Conservation (phyloP, 1,284 basidiomycete species). For the Naganishia sp. region DNA sequence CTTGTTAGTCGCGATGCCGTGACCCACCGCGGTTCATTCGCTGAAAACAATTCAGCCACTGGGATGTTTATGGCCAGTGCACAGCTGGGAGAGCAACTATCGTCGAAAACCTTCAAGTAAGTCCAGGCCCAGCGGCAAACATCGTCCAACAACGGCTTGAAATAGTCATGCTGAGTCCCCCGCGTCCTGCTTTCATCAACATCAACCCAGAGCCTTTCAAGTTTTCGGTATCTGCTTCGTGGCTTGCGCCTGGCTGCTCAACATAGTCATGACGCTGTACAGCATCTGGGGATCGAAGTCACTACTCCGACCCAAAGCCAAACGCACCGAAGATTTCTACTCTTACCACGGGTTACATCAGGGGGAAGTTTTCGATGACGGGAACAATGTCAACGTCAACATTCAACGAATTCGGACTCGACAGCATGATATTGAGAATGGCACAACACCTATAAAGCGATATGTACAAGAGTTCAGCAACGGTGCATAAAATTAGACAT, state of each 20-base stretch:
- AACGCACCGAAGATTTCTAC: conserved; percentile 2
- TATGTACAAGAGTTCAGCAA: conserved; percentile 4
- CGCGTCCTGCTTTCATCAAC: background rate
- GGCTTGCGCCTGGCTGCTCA: conserved; percentile 5
- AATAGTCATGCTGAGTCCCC: background rate
- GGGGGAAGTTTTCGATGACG: conserved; percentile 20
- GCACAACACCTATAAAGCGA: conserved; percentile 6
- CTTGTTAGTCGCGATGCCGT: background rate
- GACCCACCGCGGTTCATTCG: background rate
- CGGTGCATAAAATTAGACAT: background rate
- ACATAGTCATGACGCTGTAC: conserved; percentile 19
- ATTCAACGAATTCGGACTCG: background rate
- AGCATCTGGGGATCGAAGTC: conserved; percentile 6
- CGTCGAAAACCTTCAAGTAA: conserved; percentile 20
- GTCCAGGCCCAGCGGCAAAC: background rate
- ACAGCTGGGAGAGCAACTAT: conserved; percentile 20
- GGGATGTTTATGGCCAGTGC: conserved; percentile 24
- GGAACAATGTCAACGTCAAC: background rate
- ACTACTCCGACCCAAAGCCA: conserved; percentile 7
- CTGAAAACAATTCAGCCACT: conserved; percentile 3
- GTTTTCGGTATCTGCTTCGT: conserved; percentile 19
- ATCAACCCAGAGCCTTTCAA: conserved; percentile 1
- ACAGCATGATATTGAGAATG: conserved; percentile 5
- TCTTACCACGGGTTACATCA: conserved; percentile 21
- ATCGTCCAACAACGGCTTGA: background rate